These are phyloP conservation scores for Polytolypa hystricis DNA, from an alignment of 2,329 filamentous ascomycete species.

Conservation along the genomic window DNA sequence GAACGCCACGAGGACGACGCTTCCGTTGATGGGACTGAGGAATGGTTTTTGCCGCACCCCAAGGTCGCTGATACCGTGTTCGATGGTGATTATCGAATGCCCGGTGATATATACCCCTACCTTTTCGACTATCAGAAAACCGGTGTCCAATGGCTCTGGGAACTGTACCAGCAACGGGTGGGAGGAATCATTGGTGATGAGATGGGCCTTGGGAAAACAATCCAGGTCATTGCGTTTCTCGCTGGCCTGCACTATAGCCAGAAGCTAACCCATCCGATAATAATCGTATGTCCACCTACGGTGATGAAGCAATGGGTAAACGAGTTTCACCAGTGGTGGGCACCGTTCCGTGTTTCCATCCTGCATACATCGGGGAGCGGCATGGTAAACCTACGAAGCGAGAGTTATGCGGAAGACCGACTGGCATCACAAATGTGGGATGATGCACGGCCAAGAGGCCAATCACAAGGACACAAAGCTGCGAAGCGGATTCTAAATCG, in stretches of 20 bases:
- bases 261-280: conserved; percentile 69
- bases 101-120: conserved; percentile 84
- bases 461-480: conserved; percentile 48
- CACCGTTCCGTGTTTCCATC: conserved; percentile 91
- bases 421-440: conserved; percentile 48
- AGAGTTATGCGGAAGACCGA: conserved; percentile 51
- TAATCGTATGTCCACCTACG: conserved; percentile 87
- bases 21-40: conserved; percentile 31
- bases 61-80: conserved; percentile 65
- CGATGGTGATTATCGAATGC: conserved; percentile 65
- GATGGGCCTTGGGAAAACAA: conserved; percentile 97
- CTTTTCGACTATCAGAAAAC: conserved; percentile 97
- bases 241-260: conserved; percentile 88
- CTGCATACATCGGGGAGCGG: conserved; percentile 91
- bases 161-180: conserved; percentile 78
- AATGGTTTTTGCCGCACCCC: conserved; percentile 83
- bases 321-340: conserved; percentile 98
- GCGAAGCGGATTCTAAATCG: conserved; percentile 72
- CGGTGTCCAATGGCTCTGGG: conserved; percentile 90
- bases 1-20: conserved; percentile 21
- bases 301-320: conserved; percentile 97
- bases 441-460: conserved; percentile 26
- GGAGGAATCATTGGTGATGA: conserved; percentile 95
- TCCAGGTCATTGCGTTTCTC: conserved; percentile 69
- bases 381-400: conserved; percentile 68